Evolutionary conservation across 306 rosid genomes (phyloP).

Genomic region (Calophaca sinica): DNA sequence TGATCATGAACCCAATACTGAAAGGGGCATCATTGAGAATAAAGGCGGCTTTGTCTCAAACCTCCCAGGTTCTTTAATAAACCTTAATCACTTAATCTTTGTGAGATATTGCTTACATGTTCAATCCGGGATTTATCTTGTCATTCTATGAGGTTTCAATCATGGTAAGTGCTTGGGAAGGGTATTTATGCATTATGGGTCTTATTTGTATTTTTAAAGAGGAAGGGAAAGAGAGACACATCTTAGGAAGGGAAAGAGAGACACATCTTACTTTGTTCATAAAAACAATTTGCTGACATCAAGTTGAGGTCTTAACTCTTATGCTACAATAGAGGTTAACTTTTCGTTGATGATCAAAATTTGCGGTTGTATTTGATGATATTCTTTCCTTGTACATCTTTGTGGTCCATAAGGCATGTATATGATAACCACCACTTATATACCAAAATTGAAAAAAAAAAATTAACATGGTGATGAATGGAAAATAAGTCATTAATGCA

Average conservation of each 20-base stretch:
- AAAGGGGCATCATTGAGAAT: conserved; percentile 76
- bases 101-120: conserved; percentile 29
- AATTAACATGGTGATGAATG: not conserved
- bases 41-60: conserved; percentile 95
- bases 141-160: conserved; percentile 18
- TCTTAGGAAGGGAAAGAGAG: not conserved
- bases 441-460: too few species aligned
- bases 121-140: conserved; percentile 6
- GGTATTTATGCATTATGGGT: not conserved
- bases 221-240: not conserved
- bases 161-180: conserved; percentile 25
- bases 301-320: conserved; percentile 3
- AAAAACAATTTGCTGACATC: conserved; percentile 5
- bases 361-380: conserved; percentile 11
- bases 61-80: conserved; percentile 78
- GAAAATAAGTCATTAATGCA: not conserved
- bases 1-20: conserved; percentile 92
- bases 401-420: not conserved
- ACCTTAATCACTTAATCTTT: conserved; percentile 39
- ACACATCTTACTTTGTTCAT: not conserved
- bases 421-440: not conserved
- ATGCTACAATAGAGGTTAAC: conserved; percentile 18
- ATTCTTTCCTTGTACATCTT: not conserved
- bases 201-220: conserved; percentile 36
- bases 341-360: conserved; percentile 4